A percentile compares a stretch with the other conserved stretches of the same genome.
These are phyloP conservation scores for Sideroxylon spinosum DNA, from an alignment of 179 eudicot species.

Conservation along the genomic window DNA sequence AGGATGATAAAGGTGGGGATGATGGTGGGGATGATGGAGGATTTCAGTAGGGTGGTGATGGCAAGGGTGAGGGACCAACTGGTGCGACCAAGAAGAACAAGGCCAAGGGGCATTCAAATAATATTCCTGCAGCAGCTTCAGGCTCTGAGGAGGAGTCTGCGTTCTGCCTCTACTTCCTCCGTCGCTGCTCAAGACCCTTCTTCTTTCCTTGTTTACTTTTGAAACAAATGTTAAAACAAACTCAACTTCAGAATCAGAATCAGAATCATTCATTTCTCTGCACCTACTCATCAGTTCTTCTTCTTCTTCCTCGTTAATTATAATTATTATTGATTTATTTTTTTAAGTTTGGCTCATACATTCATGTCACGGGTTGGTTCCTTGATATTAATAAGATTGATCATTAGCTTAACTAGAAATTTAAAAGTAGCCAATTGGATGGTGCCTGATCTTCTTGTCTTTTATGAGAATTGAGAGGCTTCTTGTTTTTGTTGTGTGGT, in stretches of 20 bases:
- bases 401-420: too few relatives aligned
- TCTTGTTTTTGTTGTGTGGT: too few relatives aligned
- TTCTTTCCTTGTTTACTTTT: slow-evolving; percentile 24
- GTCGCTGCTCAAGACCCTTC: slow-evolving; percentile 24
- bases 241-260: too few relatives aligned
- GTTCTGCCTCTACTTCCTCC: slow-evolving; percentile 23
- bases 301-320: not conserved
- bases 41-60: slow-evolving; percentile 24
- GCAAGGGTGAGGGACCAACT: slow-evolving; percentile 30
- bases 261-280: not conserved
- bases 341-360: too few relatives aligned
- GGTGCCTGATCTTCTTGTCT: too few relatives aligned
- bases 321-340: not conserved
- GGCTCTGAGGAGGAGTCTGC: slow-evolving; percentile 1
- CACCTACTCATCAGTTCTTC: not conserved
- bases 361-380: too few relatives aligned
- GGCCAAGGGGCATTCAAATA: too few relatives aligned
- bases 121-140: not conserved
- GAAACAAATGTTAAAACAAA: not conserved
- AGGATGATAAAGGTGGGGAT: slow-evolving; percentile 35
- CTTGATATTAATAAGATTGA: too few relatives aligned
- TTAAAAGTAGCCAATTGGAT: too few relatives aligned
- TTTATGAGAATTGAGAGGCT: too few relatives aligned
- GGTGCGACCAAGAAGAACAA: slow-evolving; percentile 12
- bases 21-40: slow-evolving; percentile 37